Evolutionary conservation across 176 grass and related monocot species (phyloP).

Genomic region (Avena atlantica): DNA sequence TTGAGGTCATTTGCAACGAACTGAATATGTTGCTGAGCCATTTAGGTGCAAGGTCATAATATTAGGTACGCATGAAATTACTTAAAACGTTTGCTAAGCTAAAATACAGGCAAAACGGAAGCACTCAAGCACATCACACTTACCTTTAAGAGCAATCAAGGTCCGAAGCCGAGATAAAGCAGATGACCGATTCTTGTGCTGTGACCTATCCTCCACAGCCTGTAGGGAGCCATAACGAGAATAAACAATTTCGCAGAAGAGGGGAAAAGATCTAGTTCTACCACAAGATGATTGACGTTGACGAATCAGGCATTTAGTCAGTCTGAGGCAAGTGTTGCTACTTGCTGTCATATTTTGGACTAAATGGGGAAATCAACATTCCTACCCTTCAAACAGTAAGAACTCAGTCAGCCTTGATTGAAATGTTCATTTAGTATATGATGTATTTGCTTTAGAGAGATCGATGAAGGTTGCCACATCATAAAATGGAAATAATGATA

Average conservation of each 20-base stretch:
- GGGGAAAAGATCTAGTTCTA: background rate
- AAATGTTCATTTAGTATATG: background rate
- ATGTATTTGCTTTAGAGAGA: background rate
- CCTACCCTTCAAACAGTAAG: background rate
- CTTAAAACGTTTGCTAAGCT: background rate
- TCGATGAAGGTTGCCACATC: background rate
- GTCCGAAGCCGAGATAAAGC: constrained; percentile 77
- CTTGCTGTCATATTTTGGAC: background rate
- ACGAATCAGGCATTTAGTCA: background rate
- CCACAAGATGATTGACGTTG: background rate
- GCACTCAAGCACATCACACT: background rate
- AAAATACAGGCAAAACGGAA: constrained; percentile 7
- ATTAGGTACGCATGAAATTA: background rate
- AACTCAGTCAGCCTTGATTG: background rate
- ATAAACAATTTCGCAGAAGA: background rate
- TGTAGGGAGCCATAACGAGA: constrained; percentile 21
- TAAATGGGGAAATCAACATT: background rate
- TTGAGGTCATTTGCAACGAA: background rate
- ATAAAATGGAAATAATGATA: background rate
- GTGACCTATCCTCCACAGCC: constrained; percentile 95
- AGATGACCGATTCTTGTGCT: constrained; percentile 85
- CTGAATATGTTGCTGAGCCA: background rate
- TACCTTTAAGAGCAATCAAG: constrained; percentile 89
- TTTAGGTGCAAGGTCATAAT: background rate
- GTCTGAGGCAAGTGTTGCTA: background rate